Evolutionary conservation across 352 stramenopile genomes (phyloP), one percentile per base, ranked within the genome.

Genomic region (Phytophthora fragariaefolia): DNA sequence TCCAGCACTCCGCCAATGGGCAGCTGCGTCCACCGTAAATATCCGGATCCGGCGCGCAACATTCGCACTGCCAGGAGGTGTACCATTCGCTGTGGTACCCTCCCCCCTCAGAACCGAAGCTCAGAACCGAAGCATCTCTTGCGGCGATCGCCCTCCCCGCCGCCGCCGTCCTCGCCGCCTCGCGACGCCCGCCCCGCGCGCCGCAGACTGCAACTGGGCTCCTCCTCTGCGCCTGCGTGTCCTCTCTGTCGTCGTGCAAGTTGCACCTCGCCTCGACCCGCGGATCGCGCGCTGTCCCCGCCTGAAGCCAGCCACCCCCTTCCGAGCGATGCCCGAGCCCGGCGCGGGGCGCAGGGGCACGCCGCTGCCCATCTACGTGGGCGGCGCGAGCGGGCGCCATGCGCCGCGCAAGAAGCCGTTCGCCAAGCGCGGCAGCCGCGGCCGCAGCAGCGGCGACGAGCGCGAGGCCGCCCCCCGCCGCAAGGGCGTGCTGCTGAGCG

Each of bases 301-400:
- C 27, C 7, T 17, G 6, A 60, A 65, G 26, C 18, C 46, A 43
- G n/a, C 20, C 22, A 22, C 5, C 18, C 6, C 17, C 18, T 12
- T 54, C 22, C 32, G 51, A 43, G 56, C 38, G 18, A 81, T 83
- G 75, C 30, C 62, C 20, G 66, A 80, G 61, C 69, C 64, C 42
- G 50, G 55, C 45, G 56, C 48, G 17, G 56, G 23, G 55, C 77
- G 77, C 36, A 85, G 83, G 46, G 56, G 58, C 38, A 76, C 74
- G 36, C 69, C 74, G 56, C 62, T 85, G 67, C 74, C 74, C 15
- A 75, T 83, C 38, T 74, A 72, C 47, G 69, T 78, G 20, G 48
- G 58, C 18, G 68, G 71, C 0, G 47, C 57, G 0, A 73, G 63
- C 50, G 63, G 71, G 6, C 63, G 58, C 8, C 69, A 77, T 60